phyloP scores from a whole-genome alignment of 2,329 filamentous ascomycete genomes.

The Aspergillus fructus region DNA sequence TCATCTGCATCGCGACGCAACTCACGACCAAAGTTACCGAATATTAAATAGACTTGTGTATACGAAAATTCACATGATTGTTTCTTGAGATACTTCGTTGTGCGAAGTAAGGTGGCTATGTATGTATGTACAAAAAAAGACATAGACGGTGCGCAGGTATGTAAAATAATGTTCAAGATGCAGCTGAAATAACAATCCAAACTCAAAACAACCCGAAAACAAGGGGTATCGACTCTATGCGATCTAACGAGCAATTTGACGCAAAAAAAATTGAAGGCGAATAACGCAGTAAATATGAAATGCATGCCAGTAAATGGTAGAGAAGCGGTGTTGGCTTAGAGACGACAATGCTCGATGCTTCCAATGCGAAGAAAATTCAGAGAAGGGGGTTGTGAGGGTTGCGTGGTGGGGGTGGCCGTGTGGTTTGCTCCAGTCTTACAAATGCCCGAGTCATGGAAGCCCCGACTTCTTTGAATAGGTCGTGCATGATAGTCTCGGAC shows the following conservation, averaged over 20 bases:
- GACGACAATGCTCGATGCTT: not conserved
- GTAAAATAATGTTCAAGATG: not conserved
- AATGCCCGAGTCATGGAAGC: slow-evolving; percentile 16
- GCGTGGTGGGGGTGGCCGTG: not conserved
- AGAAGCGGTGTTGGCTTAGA: not conserved
- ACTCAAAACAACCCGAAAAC: slow-evolving; percentile 9
- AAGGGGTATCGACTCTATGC: slow-evolving; percentile 14
- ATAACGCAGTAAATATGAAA: not conserved
- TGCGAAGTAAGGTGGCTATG: not conserved
- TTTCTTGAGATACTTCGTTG: not conserved
- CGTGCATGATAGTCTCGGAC: slow-evolving; percentile 19
- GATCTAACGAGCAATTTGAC: slow-evolving; percentile 3
- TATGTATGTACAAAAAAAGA: slow-evolving; percentile 1
- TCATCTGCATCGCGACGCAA: not conserved
- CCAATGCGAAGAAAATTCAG: not conserved
- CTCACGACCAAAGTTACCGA: not conserved
- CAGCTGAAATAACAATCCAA: not conserved
- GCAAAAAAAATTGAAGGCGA: not conserved
- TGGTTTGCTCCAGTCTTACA: slow-evolving; percentile 15
- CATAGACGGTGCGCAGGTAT: not conserved
- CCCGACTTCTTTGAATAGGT: slow-evolving; percentile 20
- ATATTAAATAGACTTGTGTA: not conserved
- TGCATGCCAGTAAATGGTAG: not conserved
- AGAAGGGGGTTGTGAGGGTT: not conserved
- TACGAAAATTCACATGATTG: not conserved